Evolutionary conservation across 768 basidiomycete species (phyloP).

Genomic region (Rhodotorula sphaerocarpa): DNA sequence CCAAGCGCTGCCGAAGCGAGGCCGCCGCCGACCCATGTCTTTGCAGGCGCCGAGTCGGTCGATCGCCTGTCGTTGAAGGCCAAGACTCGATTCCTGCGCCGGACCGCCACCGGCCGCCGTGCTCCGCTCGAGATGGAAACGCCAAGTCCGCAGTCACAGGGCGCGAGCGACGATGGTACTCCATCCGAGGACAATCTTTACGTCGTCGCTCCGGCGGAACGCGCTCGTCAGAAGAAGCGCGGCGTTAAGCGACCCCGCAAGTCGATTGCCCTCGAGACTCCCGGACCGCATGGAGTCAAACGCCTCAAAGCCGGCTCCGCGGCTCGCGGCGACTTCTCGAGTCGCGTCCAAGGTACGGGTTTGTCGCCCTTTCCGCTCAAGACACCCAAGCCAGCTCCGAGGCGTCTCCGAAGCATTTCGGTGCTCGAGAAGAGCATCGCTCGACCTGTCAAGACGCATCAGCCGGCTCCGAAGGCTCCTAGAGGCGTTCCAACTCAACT

Average conservation of each 20-base stretch:
- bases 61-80: not conserved
- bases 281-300: not conserved
- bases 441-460: too few species aligned
- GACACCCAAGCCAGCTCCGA: too few species aligned
- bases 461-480: too few species aligned
- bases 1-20: too few species aligned
- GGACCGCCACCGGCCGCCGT: not conserved
- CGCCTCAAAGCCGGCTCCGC: slow-evolving; percentile 3
- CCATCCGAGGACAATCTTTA: too few species aligned
- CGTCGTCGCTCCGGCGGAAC: too few species aligned
- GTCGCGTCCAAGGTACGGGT: not conserved
- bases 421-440: not conserved
- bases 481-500: too few species aligned
- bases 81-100: not conserved
- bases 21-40: too few species aligned
- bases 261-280: not conserved
- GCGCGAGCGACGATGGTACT: too few species aligned
- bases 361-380: slow-evolving; percentile 5
- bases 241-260: not conserved
- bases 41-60: too few species aligned
- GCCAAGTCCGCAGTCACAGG: not conserved
- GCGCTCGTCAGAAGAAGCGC: too few species aligned
- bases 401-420: not conserved
- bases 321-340: slow-evolving; percentile 1
- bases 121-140: not conserved